phyloP scores from a whole-genome alignment of 2,329 filamentous ascomycete genomes.

The Dothidotthia symphoricarpi region DNA sequence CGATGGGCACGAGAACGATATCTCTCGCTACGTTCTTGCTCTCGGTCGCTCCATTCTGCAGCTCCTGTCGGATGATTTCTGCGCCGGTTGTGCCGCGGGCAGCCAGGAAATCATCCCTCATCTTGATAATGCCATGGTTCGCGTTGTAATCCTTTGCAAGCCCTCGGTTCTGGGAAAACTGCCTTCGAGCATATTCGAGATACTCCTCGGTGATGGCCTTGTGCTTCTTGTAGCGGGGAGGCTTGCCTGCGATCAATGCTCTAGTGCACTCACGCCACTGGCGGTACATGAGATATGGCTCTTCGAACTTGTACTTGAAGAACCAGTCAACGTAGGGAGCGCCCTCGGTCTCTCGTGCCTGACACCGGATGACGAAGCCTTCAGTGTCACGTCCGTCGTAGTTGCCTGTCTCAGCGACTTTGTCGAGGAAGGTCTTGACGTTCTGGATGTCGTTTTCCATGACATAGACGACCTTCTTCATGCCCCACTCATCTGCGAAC shows the following conservation, averaged over 20 bases:
- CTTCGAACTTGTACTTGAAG: slow-evolving; percentile 99
- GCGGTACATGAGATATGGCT: slow-evolving; percentile 97
- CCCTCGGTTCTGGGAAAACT: slow-evolving; percentile 65
- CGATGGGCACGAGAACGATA: slow-evolving; percentile 83
- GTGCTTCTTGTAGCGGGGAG: slow-evolving; percentile 82
- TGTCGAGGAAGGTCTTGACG: slow-evolving; percentile 78
- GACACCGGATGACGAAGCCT: slow-evolving; percentile 91
- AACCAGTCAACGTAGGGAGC: slow-evolving; percentile 86
- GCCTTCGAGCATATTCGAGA: slow-evolving; percentile 72
- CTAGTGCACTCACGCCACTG: slow-evolving; percentile 99
- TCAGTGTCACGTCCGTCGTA: slow-evolving; percentile 92
- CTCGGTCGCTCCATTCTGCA: slow-evolving; percentile 53
- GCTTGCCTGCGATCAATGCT: slow-evolving; percentile 71
- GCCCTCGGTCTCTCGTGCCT: slow-evolving; percentile 57
- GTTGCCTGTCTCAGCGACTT: slow-evolving; percentile 81
- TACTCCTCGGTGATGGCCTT: slow-evolving; percentile 88
- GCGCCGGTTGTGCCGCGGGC: slow-evolving; percentile 82
- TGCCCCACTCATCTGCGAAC: slow-evolving; percentile 91
- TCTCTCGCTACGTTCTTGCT: slow-evolving; percentile 60
- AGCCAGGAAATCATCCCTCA: slow-evolving; percentile 83
- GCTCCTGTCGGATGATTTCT: slow-evolving; percentile 79
- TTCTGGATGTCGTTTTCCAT: slow-evolving; percentile 70
- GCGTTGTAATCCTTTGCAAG: slow-evolving; percentile 71
- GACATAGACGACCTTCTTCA: slow-evolving; percentile 81
- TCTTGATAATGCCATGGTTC: slow-evolving; percentile 92